phyloP scores from a whole-genome alignment of 768 basidiomycete species.

The Cyclocybe aegerita region DNA sequence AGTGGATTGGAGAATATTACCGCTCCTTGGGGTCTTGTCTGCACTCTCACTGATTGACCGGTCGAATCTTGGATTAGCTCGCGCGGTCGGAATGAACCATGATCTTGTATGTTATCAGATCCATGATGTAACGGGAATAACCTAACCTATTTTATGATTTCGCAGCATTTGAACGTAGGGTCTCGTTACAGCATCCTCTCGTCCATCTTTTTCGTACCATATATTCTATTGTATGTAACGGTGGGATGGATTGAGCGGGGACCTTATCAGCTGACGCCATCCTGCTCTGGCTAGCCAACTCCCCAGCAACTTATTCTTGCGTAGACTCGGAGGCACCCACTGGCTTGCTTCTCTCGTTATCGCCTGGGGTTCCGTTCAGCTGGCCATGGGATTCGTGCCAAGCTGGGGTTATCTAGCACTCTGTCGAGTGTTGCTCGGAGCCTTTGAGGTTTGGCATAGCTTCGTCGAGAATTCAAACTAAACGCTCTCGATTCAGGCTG shows the following conservation, averaged over 20 bases:
- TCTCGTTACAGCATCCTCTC: constrained; percentile 46
- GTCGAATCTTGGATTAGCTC: constrained; percentile 40
- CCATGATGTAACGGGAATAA: neutral
- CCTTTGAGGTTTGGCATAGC: constrained; percentile 35
- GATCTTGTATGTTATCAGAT: constrained; percentile 30
- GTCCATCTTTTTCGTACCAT: constrained; percentile 47
- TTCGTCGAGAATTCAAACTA: neutral
- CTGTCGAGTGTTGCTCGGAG: constrained; percentile 40
- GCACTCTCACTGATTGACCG: constrained; percentile 41
- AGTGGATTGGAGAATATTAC: constrained; percentile 38
- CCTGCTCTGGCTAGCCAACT: constrained; percentile 30
- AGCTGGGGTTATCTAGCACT: constrained; percentile 40
- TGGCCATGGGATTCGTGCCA: constrained; percentile 47
- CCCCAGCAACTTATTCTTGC: constrained; percentile 43
- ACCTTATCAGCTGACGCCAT: constrained; percentile 3
- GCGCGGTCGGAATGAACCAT: constrained; percentile 38
- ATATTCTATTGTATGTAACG: constrained; percentile 41
- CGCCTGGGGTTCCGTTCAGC: constrained; percentile 43
- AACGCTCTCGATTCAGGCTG: constrained; percentile 31
- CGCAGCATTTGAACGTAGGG: constrained; percentile 36
- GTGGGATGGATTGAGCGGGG: neutral
- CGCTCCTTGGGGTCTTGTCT: constrained; percentile 37
- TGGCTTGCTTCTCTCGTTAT: constrained; percentile 41
- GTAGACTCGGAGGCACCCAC: constrained; percentile 40
- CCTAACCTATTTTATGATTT: constrained; percentile 4